Conservation (phyloP, 2,329 filamentous ascomycete genomes). For the Chaetomiaceae sp. region DNA sequence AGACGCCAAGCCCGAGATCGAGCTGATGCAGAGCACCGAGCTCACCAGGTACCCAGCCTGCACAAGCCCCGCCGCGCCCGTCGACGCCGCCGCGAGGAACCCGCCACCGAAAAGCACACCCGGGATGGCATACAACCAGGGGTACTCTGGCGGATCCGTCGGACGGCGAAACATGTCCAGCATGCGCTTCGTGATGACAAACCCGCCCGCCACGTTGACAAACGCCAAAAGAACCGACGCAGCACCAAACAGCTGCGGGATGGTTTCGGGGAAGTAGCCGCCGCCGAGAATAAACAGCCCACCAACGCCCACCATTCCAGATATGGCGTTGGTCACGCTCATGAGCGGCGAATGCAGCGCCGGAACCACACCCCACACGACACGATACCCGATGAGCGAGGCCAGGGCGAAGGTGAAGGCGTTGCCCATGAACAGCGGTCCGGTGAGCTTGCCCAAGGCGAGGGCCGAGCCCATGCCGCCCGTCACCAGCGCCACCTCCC, state of each 20-base stretch:
- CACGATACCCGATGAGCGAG: slow-evolving; percentile 80
- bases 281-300: slow-evolving; percentile 87
- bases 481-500: slow-evolving; percentile 70
- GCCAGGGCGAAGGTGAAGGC: slow-evolving; percentile 80
- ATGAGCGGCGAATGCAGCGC: slow-evolving; percentile 85
- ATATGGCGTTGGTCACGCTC: slow-evolving; percentile 92
- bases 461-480: slow-evolving; percentile 73
- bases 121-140: slow-evolving; percentile 79
- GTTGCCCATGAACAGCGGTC: slow-evolving; percentile 83
- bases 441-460: slow-evolving; percentile 73
- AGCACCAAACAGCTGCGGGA: slow-evolving; percentile 75
- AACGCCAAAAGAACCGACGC: slow-evolving; percentile 79
- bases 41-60: slow-evolving; percentile 85
- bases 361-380: slow-evolving; percentile 80
- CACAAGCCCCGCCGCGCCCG: slow-evolving; percentile 77
- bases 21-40: slow-evolving; percentile 79
- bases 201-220: slow-evolving; percentile 83
- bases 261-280: slow-evolving; percentile 69
- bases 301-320: slow-evolving; percentile 83
- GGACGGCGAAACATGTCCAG: slow-evolving; percentile 86
- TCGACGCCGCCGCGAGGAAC: slow-evolving; percentile 73
- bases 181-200: slow-evolving; percentile 91
- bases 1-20: slow-evolving; percentile 74
- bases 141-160: slow-evolving; percentile 83
- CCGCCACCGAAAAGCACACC: slow-evolving; percentile 74